Evolutionary conservation across 179 eudicot species (phyloP).

Genomic region (Corrigiola litoralis): DNA sequence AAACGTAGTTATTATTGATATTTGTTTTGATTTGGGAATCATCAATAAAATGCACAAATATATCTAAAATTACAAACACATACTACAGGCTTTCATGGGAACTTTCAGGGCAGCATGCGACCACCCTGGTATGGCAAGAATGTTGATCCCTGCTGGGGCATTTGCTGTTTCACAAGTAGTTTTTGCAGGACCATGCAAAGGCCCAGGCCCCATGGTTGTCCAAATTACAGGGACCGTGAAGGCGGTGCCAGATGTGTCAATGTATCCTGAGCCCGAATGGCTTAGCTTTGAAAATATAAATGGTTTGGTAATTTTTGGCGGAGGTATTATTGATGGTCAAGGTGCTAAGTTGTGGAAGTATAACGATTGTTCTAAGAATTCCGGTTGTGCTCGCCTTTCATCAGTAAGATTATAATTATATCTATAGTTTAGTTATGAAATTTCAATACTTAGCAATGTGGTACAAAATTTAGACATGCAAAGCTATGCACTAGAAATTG

Average conservation of each 20-base stretch:
- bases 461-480: too few species aligned
- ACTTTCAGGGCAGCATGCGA: conserved; percentile 68
- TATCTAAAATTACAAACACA: neutral
- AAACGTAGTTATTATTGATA: neutral
- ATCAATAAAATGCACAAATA: too few species aligned
- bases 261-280: conserved; percentile 52
- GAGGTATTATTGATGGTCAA: conserved; percentile 56
- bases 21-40: neutral
- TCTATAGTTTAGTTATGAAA: too few species aligned
- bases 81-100: conserved; percentile 42
- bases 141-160: conserved; percentile 44
- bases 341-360: conserved; percentile 53
- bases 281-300: conserved; percentile 33
- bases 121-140: conserved; percentile 38
- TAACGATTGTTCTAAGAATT: conserved; percentile 46
- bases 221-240: conserved; percentile 42
- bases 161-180: conserved; percentile 35
- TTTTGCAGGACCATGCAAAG: conserved; percentile 66
- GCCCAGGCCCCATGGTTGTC: conserved; percentile 35
- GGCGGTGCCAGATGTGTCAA: conserved; percentile 52
- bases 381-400: conserved; percentile 42
- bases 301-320: conserved; percentile 50
- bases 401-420: too few species aligned
- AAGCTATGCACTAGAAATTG: too few species aligned
- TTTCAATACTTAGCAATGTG: too few species aligned